Percentiles rank a stretch among this genome's conserved stretches.
These are phyloP conservation scores for Aspergillus udagawae DNA, from an alignment of 2,329 filamentous ascomycete genomes.

Conservation along the genomic window DNA sequence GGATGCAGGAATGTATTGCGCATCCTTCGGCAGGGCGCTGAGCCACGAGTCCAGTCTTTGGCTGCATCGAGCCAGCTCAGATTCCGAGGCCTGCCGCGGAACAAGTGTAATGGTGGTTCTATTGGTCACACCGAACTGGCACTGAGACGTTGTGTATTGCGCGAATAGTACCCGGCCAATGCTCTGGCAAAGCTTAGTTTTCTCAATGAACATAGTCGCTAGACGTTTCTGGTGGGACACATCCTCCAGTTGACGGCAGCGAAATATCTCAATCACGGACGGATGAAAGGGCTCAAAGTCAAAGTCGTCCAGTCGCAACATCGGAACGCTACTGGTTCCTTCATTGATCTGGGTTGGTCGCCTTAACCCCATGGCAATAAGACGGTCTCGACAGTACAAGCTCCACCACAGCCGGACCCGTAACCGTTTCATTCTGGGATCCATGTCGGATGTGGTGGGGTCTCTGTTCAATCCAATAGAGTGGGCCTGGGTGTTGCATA, in stretches of 20 bases:
- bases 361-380: slow-evolving; percentile 84
- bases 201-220: slow-evolving; percentile 80
- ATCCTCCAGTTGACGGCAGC: slow-evolving; percentile 66
- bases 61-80: slow-evolving; percentile 71
- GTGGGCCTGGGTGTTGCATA: slow-evolving; percentile 23
- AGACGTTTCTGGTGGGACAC: slow-evolving; percentile 68
- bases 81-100: slow-evolving; percentile 75
- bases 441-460: slow-evolving; percentile 13
- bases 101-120: slow-evolving; percentile 76
- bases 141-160: slow-evolving; percentile 81
- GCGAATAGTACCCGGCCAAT: slow-evolving; percentile 81
- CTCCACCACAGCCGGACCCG: slow-evolving; percentile 95
- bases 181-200: slow-evolving; percentile 78
- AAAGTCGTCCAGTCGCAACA: slow-evolving; percentile 75
- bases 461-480: slow-evolving; percentile 20
- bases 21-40: slow-evolving; percentile 63
- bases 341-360: slow-evolving; percentile 84
- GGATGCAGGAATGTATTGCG: slow-evolving; percentile 61
- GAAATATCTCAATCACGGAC: slow-evolving; percentile 60
- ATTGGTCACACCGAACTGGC: slow-evolving; percentile 63
- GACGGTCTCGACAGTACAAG: slow-evolving; percentile 83
- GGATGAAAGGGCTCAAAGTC: slow-evolving; percentile 65
- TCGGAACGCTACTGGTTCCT: slow-evolving; percentile 86
- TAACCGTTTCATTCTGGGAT: slow-evolving; percentile 47
- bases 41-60: slow-evolving; percentile 72